A percentile compares a stretch with the other conserved stretches of the same genome.
Evolutionary conservation across 1,139 yeast species (phyloP).

Genomic region (Suzukiozyma palmioleophila): DNA sequence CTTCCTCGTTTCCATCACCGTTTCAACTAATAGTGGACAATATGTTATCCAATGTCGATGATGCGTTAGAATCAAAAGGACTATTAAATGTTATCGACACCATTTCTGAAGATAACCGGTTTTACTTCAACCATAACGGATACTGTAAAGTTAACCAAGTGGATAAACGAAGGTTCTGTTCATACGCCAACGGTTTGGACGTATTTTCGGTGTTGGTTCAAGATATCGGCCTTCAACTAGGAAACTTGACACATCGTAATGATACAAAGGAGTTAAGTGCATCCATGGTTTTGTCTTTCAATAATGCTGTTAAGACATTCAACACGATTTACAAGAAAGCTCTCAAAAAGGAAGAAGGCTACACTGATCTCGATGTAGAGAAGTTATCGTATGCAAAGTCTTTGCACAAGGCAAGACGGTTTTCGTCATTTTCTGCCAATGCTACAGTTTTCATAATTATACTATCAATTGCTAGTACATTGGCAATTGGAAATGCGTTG

Average conservation of each 20-base stretch:
- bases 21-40: slow-evolving; percentile 20
- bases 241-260: slow-evolving; percentile 32
- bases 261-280: slow-evolving; percentile 36
- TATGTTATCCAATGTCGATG: slow-evolving; percentile 15
- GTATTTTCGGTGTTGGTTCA: slow-evolving; percentile 40
- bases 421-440: not conserved
- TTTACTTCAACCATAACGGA: slow-evolving; percentile 44
- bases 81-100: slow-evolving; percentile 30
- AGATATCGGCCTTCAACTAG: slow-evolving; percentile 49
- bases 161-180: slow-evolving; percentile 24
- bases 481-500: slow-evolving; percentile 1
- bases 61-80: not conserved
- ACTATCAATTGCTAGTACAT: not conserved
- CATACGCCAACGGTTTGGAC: slow-evolving; percentile 41
- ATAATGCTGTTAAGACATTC: slow-evolving; percentile 13
- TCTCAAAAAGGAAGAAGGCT: slow-evolving; percentile 11
- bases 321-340: slow-evolving; percentile 13
- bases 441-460: not conserved
- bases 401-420: not conserved
- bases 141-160: slow-evolving; percentile 38
- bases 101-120: slow-evolving; percentile 37
- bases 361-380: slow-evolving; percentile 11
- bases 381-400: slow-evolving; percentile 10
- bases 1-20: slow-evolving; percentile 20
- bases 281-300: slow-evolving; percentile 36